Conservation (phyloP, 345 rosid species). For the Ceriops tagal region DNA sequence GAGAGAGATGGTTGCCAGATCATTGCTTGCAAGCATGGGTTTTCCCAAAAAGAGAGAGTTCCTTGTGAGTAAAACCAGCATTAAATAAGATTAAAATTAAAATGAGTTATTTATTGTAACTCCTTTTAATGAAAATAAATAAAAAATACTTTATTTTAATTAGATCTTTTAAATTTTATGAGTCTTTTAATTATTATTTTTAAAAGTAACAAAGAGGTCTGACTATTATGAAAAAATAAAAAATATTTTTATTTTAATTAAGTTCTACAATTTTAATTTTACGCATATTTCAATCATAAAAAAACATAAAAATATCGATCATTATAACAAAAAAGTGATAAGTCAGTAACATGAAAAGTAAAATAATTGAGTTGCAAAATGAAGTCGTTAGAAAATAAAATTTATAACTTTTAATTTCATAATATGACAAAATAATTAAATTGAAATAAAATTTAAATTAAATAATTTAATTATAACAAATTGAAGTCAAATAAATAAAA, state of each 20-base stretch:
- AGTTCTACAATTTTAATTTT: slow-evolving; percentile 49
- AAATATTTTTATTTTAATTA: slow-evolving; percentile 78
- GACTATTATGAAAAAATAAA: slow-evolving; percentile 45
- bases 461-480: no score
- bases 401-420: no score
- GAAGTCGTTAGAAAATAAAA: no score
- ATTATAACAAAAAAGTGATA: no score
- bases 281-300: slow-evolving; percentile 29
- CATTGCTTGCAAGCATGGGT: slow-evolving; percentile 66
- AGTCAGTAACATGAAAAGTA: no score
- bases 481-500: no score
- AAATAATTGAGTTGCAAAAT: no score
- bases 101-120: slow-evolving; percentile 61
- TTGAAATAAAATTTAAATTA: no score
- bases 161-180: slow-evolving; percentile 61
- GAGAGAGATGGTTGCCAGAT: slow-evolving; percentile 20
- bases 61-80: slow-evolving; percentile 73
- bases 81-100: slow-evolving; percentile 68
- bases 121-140: slow-evolving; percentile 73
- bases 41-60: slow-evolving; percentile 72
- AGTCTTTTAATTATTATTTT: slow-evolving; percentile 26
- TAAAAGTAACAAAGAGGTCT: no score
- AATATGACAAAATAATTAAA: no score
- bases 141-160: slow-evolving; percentile 76
- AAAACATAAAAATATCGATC: no score